Conservation (phyloP, 1,284 basidiomycete species). For the Filobasidium uniguttulatum region DNA sequence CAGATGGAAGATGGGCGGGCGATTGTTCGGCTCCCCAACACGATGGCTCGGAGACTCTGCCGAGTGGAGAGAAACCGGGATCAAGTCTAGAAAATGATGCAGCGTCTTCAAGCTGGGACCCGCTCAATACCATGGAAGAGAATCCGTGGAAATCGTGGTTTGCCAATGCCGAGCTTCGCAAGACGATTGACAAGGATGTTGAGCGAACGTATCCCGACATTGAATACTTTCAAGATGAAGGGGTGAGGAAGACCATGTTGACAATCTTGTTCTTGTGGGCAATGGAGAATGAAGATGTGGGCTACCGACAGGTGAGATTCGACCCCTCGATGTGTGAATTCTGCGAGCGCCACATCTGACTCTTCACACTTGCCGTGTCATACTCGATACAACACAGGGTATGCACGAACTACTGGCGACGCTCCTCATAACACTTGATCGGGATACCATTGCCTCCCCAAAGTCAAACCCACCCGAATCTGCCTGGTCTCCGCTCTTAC, state of each 20-base stretch:
- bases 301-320: slow-evolving; percentile 48
- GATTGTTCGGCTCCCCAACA: slow-evolving; percentile 33
- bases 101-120: slow-evolving; percentile 47
- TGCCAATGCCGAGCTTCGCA: slow-evolving; percentile 65
- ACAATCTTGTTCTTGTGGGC: slow-evolving; percentile 74
- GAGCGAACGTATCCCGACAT: slow-evolving; percentile 85
- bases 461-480: neutral
- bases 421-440: slow-evolving; percentile 64
- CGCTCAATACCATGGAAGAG: slow-evolving; percentile 69
- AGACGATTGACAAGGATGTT: slow-evolving; percentile 78
- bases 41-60: no score
- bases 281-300: slow-evolving; percentile 58
- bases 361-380: no score
- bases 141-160: slow-evolving; percentile 94
- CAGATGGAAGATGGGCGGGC: slow-evolving; percentile 39
- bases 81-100: neutral
- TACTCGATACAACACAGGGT: slow-evolving; percentile 46
- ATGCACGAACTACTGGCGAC: slow-evolving; percentile 91
- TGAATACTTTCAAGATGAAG: slow-evolving; percentile 60
- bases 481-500: neutral
- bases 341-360: no score
- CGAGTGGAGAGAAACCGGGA: neutral
- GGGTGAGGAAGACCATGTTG: slow-evolving; percentile 63
- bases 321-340: neutral
- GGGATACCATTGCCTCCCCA: slow-evolving; percentile 55